A percentile compares a stretch with the other conserved stretches of the same genome.
Conservation (phyloP, 2,329 filamentous ascomycete species). For the Phyllosticta citrichinensis region DNA sequence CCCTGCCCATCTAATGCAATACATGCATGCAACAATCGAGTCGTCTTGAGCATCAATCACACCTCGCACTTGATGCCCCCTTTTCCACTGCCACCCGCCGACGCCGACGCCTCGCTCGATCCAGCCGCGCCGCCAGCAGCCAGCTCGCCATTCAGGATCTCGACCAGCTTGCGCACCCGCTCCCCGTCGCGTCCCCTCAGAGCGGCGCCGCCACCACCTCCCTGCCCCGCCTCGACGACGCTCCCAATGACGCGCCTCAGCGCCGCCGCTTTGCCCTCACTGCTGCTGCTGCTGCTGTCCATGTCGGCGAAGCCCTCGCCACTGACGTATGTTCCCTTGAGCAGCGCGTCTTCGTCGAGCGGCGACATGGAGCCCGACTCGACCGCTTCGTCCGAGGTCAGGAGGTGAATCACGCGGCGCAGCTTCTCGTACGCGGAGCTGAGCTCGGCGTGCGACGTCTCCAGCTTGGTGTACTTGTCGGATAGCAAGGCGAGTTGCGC, state of each 20-base stretch:
- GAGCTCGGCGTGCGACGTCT: constrained; percentile 41
- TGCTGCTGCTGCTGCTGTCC: constrained; percentile 9
- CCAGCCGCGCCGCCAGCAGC: not conserved
- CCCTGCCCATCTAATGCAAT: not conserved
- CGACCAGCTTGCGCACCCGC: constrained; percentile 27
- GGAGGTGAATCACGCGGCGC: constrained; percentile 11
- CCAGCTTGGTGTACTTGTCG: constrained; percentile 46
- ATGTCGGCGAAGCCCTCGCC: constrained; percentile 14
- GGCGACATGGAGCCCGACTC: constrained; percentile 26
- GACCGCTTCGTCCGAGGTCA: constrained; percentile 16
- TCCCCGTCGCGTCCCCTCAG: constrained; percentile 24
- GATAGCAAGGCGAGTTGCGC: constrained; percentile 44
- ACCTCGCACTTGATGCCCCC: constrained; percentile 1
- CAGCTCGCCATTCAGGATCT: constrained; percentile 29
- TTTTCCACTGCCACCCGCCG: not conserved
- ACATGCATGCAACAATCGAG: not conserved
- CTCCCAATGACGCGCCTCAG: not conserved
- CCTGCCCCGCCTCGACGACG: not conserved
- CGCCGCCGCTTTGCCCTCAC: constrained; percentile 8
- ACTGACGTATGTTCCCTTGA: not conserved
- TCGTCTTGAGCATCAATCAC: not conserved
- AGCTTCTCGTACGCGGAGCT: constrained; percentile 31
- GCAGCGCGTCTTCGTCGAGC: constrained; percentile 17
- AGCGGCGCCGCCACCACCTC: not conserved
- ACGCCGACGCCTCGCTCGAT: not conserved